Base-by-base conservation (phyloP, 1,139 yeast genomes). In the Blastobotrys ciferrii region DNA sequence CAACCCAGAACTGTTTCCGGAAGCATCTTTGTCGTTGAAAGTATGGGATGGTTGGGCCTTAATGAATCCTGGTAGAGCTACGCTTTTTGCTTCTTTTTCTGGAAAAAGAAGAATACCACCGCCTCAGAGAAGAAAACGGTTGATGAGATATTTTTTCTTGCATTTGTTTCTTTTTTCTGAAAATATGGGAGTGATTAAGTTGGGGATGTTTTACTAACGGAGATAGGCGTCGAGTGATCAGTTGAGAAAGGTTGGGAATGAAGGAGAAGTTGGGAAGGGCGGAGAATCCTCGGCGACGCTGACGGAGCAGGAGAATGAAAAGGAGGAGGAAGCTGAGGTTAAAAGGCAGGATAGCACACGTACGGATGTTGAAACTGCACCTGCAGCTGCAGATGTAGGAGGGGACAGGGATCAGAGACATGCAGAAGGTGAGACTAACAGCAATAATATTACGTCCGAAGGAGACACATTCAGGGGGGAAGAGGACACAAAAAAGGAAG, bases 331-430 rank as follows among this genome's bases (percentile, higher is more conserved):
- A 14, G 38, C 18, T 4, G 20, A 9, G 12, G 20, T 6, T 17
- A 33, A 11, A n/a, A 33, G 18, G 12, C 18, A 7, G 12, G 38
- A n/a, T 11, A 33, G 38, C 19, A 15, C 38, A n/a, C 18, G 15
- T 15, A 33, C 38, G 9, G 17, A 33, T 17, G 38, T 14, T 13
- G 38, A 33, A 17, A 33, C 38, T 3, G 7, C 20, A 7, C 19
- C 38, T 33, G 38, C 28, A 23, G 5, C 28, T 33, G 38, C 38
- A 33, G 38, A 23, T 23, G 20, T 7, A 17, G 19, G 20, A 13
- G 38, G 17, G 38, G 38, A 17, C 38, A 33, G 38, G 38, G 38
- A 33, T 33, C 38, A 33, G 38, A 17, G 12, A 33, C 38, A 13
- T 33, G 38, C 38, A 33, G 38, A 33, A 6, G 18, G 18, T 6